These are phyloP conservation scores for Annona cherimola DNA, from an alignment of 164 flowering plant species.

Conservation along the genomic window DNA sequence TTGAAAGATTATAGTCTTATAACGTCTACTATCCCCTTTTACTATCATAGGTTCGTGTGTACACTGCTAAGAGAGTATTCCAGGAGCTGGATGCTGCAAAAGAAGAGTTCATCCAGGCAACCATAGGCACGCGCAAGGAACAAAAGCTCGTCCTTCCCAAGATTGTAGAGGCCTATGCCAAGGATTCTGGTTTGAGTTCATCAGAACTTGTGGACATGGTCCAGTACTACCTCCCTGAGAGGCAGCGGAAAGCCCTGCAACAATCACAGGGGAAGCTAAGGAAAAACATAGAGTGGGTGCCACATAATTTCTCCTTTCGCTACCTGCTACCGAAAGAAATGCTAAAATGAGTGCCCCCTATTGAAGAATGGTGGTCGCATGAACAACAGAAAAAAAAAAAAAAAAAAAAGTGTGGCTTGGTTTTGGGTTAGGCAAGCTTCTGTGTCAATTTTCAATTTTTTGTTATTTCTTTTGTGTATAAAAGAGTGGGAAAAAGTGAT, in stretches of 20 bases:
- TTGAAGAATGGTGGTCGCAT: neutral
- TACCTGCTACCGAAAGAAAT: conserved; percentile 80
- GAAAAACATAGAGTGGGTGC: conserved; percentile 75
- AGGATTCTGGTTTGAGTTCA: conserved; percentile 58
- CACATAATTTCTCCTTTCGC: conserved; percentile 77
- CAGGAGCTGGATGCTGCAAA: conserved; percentile 88
- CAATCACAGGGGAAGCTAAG: conserved; percentile 44
- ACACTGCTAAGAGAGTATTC: conserved; percentile 72
- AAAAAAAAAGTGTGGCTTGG: neutral
- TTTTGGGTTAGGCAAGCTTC: conserved; percentile 2
- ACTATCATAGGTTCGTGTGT: conserved; percentile 54
- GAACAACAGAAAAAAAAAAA: neutral
- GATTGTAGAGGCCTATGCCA: conserved; percentile 69
- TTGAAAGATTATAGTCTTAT: neutral
- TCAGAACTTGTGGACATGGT: conserved; percentile 62
- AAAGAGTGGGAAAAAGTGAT: neutral
- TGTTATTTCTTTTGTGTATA: neutral
- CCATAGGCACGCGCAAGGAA: conserved; percentile 62
- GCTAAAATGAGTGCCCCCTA: conserved; percentile 28
- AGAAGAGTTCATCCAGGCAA: conserved; percentile 81
- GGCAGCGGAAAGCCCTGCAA: conserved; percentile 43
- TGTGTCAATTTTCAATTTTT: neutral
- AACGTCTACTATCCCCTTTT: neutral
- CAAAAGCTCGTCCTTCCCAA: conserved; percentile 71
- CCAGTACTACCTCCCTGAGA: conserved; percentile 63